phyloP scores from a whole-genome alignment of 2,329 filamentous ascomycete species.

The Aureobasidium mangrovei region DNA sequence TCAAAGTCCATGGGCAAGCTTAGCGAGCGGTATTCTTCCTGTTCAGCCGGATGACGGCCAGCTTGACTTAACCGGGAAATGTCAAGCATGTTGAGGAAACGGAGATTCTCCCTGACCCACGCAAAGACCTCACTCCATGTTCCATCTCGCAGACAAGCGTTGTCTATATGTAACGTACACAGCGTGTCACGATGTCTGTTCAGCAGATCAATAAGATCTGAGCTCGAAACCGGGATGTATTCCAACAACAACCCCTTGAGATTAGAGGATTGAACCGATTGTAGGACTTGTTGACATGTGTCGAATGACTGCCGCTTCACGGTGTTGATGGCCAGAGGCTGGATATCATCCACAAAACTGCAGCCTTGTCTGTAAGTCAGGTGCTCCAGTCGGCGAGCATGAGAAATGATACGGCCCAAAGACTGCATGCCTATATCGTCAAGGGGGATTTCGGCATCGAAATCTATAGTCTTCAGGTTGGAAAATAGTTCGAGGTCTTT shows the following conservation, averaged over 20 bases:
- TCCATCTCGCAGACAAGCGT: background rate
- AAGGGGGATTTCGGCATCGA: background rate
- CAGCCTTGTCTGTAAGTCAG: background rate
- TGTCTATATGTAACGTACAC: background rate
- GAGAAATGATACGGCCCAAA: background rate
- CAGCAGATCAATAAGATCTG: background rate
- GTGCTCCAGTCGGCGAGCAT: background rate
- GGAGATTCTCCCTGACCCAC: background rate
- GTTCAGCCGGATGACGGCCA: background rate
- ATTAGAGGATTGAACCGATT: background rate
- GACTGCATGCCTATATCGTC: constrained; percentile 1
- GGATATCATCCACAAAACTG: background rate
- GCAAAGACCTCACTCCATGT: background rate
- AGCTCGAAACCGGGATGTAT: background rate
- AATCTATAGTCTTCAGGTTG: background rate
- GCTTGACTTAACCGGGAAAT: background rate
- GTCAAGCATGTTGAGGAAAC: background rate
- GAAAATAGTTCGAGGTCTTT: background rate
- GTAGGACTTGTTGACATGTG: background rate
- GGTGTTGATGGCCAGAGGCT: background rate
- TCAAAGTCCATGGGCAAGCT: background rate
- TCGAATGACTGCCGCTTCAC: background rate
- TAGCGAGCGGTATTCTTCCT: background rate
- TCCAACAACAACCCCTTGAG: background rate
- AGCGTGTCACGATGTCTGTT: background rate